Percentiles rank a stretch among this genome's conserved stretches.
phyloP scores from a whole-genome alignment of 2,329 filamentous ascomycete species.

The Dactylonectria macrodidyma region DNA sequence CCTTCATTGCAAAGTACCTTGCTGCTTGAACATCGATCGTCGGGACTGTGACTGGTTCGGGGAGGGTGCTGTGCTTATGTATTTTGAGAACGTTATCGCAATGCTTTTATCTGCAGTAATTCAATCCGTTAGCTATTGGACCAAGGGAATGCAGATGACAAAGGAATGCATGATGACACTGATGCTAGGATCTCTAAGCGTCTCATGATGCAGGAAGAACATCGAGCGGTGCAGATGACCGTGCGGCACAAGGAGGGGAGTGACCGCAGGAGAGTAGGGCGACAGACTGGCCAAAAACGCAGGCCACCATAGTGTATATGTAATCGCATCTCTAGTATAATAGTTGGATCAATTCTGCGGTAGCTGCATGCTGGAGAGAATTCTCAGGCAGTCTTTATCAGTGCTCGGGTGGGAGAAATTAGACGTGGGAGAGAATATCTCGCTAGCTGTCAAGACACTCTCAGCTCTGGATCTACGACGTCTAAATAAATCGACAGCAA shows the following conservation, averaged over 20 bases:
- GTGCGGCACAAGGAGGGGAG: background rate
- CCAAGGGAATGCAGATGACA: background rate
- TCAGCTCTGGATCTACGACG: background rate
- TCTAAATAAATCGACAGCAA: background rate
- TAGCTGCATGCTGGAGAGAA: background rate
- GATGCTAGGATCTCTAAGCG: background rate
- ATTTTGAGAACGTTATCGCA: background rate
- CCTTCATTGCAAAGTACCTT: conserved; percentile 46
- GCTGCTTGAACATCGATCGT: conserved; percentile 21
- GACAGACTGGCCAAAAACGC: background rate
- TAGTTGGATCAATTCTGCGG: background rate
- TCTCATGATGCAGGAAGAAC: background rate
- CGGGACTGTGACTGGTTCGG: background rate
- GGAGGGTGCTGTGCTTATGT: background rate
- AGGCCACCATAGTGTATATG: background rate
- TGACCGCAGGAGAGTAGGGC: background rate
- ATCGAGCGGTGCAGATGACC: background rate
- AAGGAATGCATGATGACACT: background rate
- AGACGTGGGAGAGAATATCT: background rate
- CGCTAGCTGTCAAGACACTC: background rate
- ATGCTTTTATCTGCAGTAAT: background rate
- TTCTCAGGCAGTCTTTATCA: background rate
- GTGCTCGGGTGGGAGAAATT: background rate
- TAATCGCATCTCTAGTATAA: background rate
- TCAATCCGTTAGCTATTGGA: background rate